phyloP scores from a whole-genome alignment of 495 filamentous ascomycete genomes.

The Talaromyces thailandensis region DNA sequence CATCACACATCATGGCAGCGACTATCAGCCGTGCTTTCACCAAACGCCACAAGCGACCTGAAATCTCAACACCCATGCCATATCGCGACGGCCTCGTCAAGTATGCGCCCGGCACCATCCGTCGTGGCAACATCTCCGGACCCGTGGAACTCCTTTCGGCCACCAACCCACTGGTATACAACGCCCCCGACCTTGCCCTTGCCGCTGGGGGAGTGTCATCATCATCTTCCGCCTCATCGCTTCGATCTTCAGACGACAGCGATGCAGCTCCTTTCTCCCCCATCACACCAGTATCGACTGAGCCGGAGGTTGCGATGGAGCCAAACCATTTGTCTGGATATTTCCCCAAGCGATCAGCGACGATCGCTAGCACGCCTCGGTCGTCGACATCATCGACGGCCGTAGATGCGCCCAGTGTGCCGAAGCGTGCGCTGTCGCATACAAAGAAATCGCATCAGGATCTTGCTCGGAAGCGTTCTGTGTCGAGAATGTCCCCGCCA shows the following conservation, averaged over 20 bases:
- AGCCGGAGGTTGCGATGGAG: conserved; percentile 52
- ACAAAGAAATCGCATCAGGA: conserved; percentile 70
- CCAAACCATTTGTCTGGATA: conserved; percentile 71
- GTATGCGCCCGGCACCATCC: conserved; percentile 38
- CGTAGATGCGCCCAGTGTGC: conserved; percentile 53
- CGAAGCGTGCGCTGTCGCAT: conserved; percentile 70
- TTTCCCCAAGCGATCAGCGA: conserved; percentile 51
- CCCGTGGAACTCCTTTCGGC: conserved; percentile 85
- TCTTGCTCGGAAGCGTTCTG: conserved; percentile 58
- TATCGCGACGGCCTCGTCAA: conserved; percentile 39
- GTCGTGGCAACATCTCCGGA: conserved; percentile 66
- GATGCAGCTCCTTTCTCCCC: conserved; percentile 49
- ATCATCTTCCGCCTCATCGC: conserved; percentile 46
- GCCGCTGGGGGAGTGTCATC: conserved; percentile 18
- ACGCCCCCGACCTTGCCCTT: conserved; percentile 70
- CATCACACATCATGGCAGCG: conserved; percentile 26
- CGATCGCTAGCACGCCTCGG: conserved; percentile 30
- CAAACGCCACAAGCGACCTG: conserved; percentile 42
- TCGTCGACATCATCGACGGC: conserved; percentile 36
- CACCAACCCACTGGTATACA: conserved; percentile 92
- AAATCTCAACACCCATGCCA: conserved; percentile 39
- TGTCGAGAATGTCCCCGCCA: conserved; percentile 38
- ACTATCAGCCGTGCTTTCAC: conserved; percentile 61
- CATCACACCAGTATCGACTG: conserved; percentile 58
- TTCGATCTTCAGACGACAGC: conserved; percentile 51